phyloP scores from a whole-genome alignment of 805 yeast genomes.

The Isabelozyma gotoi region DNA sequence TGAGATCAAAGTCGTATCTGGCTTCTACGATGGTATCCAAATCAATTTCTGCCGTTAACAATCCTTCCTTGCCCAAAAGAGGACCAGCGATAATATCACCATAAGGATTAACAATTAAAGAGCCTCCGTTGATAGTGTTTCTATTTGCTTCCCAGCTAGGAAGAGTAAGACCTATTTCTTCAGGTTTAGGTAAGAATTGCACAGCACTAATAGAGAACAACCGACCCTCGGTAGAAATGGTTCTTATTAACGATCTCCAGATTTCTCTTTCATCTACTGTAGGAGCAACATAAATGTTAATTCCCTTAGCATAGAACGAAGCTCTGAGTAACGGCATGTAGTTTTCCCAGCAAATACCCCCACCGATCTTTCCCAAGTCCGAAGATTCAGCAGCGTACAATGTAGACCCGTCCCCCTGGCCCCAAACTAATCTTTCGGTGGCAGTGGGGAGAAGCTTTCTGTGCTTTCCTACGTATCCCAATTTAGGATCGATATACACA shows the following conservation, averaged over 20 bases:
- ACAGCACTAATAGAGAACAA: conserved; percentile 40
- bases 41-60: conserved; percentile 41
- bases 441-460: conserved; percentile 47
- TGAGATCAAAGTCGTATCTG: conserved; percentile 41
- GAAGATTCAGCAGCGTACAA: conserved; percentile 34
- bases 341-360: conserved; percentile 50
- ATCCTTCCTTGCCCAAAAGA: conserved; percentile 38
- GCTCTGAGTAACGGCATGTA: conserved; percentile 40
- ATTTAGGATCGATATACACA: conserved; percentile 37
- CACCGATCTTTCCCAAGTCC: conserved; percentile 35
- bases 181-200: conserved; percentile 34
- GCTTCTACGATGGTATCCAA: conserved; percentile 35
- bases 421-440: conserved; percentile 45
- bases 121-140: conserved; percentile 35
- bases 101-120: conserved; percentile 26
- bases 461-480: conserved; percentile 38
- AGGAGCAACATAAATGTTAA: conserved; percentile 44
- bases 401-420: conserved; percentile 48
- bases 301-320: conserved; percentile 43
- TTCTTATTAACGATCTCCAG: conserved; percentile 42
- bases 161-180: conserved; percentile 21
- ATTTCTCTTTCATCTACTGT: conserved; percentile 41
- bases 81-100: conserved; percentile 41
- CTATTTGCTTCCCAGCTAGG: conserved; percentile 18
- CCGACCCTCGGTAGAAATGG: conserved; percentile 41